phyloP scores from a whole-genome alignment of 2,329 filamentous ascomycete genomes.

The Cercospora sp. region DNA sequence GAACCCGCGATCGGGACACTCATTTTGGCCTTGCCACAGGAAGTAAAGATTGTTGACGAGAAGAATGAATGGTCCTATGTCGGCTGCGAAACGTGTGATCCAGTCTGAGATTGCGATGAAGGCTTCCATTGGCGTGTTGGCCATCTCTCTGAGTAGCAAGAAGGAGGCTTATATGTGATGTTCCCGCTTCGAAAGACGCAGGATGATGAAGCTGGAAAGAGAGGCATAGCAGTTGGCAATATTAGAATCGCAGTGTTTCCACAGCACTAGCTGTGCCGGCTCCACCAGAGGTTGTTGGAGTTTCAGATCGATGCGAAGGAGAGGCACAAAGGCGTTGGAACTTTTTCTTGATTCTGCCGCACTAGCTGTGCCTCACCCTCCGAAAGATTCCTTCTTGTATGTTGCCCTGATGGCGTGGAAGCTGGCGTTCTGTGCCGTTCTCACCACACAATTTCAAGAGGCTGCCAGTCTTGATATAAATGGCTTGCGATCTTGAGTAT shows the following conservation, averaged over 20 bases:
- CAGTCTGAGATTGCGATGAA: not conserved
- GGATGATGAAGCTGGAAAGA: not conserved
- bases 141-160: not conserved
- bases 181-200: not conserved
- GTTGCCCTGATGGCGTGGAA: not conserved
- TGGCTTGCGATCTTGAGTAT: no score
- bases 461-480: no score
- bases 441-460: not conserved
- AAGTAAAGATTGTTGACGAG: not conserved
- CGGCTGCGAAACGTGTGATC: not conserved
- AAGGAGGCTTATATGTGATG: not conserved
- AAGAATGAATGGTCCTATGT: not conserved
- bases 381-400: not conserved
- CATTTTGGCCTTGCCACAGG: not conserved
- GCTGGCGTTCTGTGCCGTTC: not conserved
- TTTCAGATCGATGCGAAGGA: not conserved
- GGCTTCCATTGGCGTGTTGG: not conserved
- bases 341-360: not conserved
- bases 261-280: not conserved
- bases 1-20: not conserved
- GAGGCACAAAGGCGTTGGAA: not conserved
- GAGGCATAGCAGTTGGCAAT: not conserved
- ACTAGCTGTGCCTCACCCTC: not conserved
- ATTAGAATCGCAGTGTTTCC: not conserved
- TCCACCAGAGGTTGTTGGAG: not conserved